These are phyloP conservation scores for Stevia rebaudiana DNA, from an alignment of 140 eudicot genomes.

Conservation along the genomic window DNA sequence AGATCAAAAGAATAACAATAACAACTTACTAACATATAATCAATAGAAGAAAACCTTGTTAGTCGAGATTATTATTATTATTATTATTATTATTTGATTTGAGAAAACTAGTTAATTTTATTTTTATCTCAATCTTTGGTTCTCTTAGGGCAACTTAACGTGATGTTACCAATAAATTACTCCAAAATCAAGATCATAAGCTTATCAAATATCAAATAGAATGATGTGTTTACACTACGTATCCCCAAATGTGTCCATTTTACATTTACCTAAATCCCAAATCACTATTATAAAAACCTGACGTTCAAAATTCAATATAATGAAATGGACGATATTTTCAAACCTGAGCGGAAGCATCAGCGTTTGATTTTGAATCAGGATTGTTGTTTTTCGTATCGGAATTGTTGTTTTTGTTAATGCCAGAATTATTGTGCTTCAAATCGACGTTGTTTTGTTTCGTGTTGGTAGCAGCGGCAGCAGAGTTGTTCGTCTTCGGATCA, in stretches of 20 bases:
- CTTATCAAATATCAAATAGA: neutral
- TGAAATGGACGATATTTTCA: neutral
- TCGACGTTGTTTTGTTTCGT: slow-evolving; percentile 4
- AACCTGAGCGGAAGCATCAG: slow-evolving; percentile 28
- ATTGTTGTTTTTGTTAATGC: slow-evolving; percentile 1
- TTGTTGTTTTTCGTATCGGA: slow-evolving; percentile 18
- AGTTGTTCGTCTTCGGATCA: slow-evolving; percentile 18
- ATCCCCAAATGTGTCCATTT: neutral
- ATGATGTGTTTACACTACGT: neutral
- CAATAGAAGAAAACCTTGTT: too few relatives aligned
- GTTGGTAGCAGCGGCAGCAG: neutral
- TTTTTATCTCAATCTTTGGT: neutral
- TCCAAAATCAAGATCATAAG: neutral
- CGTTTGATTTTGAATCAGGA: slow-evolving; percentile 23
- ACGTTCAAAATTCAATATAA: neutral
- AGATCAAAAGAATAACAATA: slow-evolving; percentile 21
- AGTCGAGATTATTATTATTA: too few relatives aligned
- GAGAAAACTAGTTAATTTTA: neutral
- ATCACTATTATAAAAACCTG: neutral
- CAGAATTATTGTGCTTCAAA: slow-evolving; percentile 9
- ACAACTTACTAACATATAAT: slow-evolving; percentile 5
- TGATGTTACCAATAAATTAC: neutral
- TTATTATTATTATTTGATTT: too few relatives aligned
- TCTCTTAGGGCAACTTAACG: neutral
- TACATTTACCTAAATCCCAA: too few relatives aligned